Evolutionary conservation across 2,329 filamentous ascomycete species (phyloP).

Genomic region (Monosporascus sp.): DNA sequence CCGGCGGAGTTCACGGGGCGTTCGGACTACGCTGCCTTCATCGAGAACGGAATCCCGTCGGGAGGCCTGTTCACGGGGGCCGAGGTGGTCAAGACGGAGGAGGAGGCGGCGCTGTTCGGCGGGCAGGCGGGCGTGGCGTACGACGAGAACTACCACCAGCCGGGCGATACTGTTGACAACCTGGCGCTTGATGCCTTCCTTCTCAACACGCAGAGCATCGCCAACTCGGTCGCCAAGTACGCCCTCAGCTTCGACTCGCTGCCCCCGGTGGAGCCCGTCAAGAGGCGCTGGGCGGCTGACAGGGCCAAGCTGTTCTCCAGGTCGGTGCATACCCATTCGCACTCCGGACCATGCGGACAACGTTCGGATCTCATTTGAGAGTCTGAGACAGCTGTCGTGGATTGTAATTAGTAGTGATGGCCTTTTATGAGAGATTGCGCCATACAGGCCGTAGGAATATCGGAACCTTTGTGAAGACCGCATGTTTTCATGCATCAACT

Average conservation of each 20-base stretch:
- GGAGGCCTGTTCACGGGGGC: constrained; percentile 67
- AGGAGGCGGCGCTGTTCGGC: constrained; percentile 46
- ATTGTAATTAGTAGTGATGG: too few relatives aligned
- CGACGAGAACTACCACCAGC: constrained; percentile 51
- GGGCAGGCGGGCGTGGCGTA: constrained; percentile 47
- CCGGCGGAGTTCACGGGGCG: constrained; percentile 60
- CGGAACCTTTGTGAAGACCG: too few relatives aligned
- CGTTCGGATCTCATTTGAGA: neutral
- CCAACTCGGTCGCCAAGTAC: constrained; percentile 45
- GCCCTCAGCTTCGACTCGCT: constrained; percentile 39
- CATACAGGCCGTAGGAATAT: too few relatives aligned
- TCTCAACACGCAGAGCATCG: constrained; percentile 49
- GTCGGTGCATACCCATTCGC: neutral
- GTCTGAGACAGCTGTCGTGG: neutral
- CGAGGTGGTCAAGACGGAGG: constrained; percentile 49
- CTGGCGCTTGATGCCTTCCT: constrained; percentile 48
- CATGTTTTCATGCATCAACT: too few relatives aligned
- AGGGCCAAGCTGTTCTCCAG: neutral
- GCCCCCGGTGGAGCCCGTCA: constrained; percentile 1
- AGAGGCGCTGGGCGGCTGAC: neutral
- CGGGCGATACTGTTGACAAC: constrained; percentile 47
- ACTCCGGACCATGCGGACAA: neutral
- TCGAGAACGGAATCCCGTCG: constrained; percentile 37
- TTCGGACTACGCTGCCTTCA: constrained; percentile 56
- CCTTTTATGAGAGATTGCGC: too few relatives aligned